Evolutionary conservation across 2,329 filamentous ascomycete species (phyloP).

Genomic region (Drechmeria coniospora): DNA sequence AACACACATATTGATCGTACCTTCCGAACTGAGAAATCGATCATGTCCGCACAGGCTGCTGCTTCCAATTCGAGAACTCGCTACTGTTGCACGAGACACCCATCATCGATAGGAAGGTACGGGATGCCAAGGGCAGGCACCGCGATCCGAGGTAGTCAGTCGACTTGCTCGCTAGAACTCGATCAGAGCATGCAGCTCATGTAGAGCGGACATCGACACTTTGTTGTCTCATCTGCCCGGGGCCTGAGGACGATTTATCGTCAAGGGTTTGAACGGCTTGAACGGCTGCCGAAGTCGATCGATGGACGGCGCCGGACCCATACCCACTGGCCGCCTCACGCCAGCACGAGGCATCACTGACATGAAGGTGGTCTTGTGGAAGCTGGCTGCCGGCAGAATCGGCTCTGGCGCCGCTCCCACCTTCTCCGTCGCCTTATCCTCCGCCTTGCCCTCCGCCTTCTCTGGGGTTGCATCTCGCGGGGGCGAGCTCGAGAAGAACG

Average conservation of each 20-base stretch:
- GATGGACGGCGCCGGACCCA: constrained; percentile 32
- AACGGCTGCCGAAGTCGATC: constrained; percentile 38
- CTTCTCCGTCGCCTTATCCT: constrained; percentile 1
- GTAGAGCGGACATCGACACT: neutral
- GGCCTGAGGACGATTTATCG: constrained; percentile 27
- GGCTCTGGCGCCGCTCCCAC: constrained; percentile 12
- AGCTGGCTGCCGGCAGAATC: constrained; percentile 22
- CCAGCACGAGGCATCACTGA: constrained; percentile 19
- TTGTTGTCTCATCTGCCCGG: constrained; percentile 4
- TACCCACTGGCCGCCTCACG: constrained; percentile 27
- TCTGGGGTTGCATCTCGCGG: constrained; percentile 13
- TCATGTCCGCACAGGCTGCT: too few relatives aligned
- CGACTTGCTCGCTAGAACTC: too few relatives aligned
- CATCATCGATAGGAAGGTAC: too few relatives aligned
- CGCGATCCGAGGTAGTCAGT: too few relatives aligned
- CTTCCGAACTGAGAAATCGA: too few relatives aligned
- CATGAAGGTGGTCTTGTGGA: constrained; percentile 37
- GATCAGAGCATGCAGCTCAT: too few relatives aligned
- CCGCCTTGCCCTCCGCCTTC: constrained; percentile 7
- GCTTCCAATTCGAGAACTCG: too few relatives aligned
- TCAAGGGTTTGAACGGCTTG: constrained; percentile 40
- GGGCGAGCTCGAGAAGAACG: constrained; percentile 44
- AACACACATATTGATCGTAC: too few relatives aligned
- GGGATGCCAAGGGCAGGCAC: too few relatives aligned
- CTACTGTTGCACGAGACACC: too few relatives aligned